Conservation (phyloP, 2,329 filamentous ascomycete species). For the Epichloe baconii region DNA sequence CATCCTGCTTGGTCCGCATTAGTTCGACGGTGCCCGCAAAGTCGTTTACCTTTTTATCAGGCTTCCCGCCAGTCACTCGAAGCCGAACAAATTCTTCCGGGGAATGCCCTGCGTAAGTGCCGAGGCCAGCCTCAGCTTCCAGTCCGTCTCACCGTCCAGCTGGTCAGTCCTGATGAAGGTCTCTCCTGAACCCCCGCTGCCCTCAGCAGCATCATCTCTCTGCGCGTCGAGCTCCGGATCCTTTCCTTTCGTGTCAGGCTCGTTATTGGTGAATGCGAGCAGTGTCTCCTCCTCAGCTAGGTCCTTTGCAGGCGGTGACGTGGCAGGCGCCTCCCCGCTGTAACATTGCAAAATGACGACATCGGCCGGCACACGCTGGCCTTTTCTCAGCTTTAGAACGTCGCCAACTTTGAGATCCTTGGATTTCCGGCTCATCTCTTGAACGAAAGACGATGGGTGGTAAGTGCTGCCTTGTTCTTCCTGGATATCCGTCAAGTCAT, state of each 20-base stretch:
- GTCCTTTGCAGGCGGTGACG: slow-evolving; percentile 17
- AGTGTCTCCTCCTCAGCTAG: slow-evolving; percentile 26
- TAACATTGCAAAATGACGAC: slow-evolving; percentile 83
- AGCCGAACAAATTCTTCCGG: slow-evolving; percentile 56
- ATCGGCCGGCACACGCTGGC: slow-evolving; percentile 87
- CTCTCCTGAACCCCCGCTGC: slow-evolving; percentile 50
- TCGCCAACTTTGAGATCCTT: slow-evolving; percentile 87
- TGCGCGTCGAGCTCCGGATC: slow-evolving; percentile 16
- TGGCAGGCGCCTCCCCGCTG: slow-evolving; percentile 36
- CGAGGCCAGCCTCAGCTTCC: slow-evolving; percentile 87
- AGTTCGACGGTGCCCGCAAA: slow-evolving; percentile 85
- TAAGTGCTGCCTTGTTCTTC: slow-evolving; percentile 52
- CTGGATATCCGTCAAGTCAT: slow-evolving; percentile 47
- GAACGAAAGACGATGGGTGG: slow-evolving; percentile 35
- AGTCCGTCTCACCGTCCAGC: slow-evolving; percentile 94
- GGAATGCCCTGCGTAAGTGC: slow-evolving; percentile 70
- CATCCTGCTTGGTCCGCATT: slow-evolving; percentile 38
- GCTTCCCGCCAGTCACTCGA: slow-evolving; percentile 71
- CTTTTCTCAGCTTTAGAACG: slow-evolving; percentile 83
- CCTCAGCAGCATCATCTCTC: slow-evolving; percentile 18
- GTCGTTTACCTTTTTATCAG: slow-evolving; percentile 87
- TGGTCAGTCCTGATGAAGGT: slow-evolving; percentile 97
- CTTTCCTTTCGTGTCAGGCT: slow-evolving; percentile 21
- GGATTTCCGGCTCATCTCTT: slow-evolving; percentile 67
- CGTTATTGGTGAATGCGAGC: slow-evolving; percentile 27